Evolutionary conservation across 139 green algal species (phyloP), one percentile per base, ranked within the genome.

Genomic region (Astrephomene gubernaculifera): DNA sequence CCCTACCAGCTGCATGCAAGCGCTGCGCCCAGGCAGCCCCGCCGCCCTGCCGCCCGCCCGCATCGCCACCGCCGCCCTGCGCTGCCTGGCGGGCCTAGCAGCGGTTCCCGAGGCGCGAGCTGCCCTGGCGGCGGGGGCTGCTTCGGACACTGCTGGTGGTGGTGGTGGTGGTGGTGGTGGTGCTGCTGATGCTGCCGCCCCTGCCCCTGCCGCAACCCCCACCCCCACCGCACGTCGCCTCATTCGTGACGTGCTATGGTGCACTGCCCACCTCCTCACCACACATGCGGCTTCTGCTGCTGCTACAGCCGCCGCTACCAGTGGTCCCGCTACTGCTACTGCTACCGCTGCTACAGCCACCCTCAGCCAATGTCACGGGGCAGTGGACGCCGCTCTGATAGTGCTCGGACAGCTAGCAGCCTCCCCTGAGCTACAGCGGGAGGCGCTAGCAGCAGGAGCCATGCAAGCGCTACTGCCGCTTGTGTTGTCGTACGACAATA

Each of bases 401-500:
- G 90, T 81, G 54, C 81, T 95, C 35, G 81, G 81, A 25, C 87
- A 96, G 60, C 79, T 95, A 86, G 87, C 89, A 29, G 89, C 81
- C 1, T 87, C 86, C 0, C n/a, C 90, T 14, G 83, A 73, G 8
- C 81, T 98, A 53, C 92, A 97, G 90, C 79, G 86, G 27, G 61
- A 89, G 83, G 81, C 98, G 69, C 78, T 98, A 25, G 53, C 87
- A 12, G 53, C 71, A 0, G 95, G 94, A 2, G 90, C 90, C 0
- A 45, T 98, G 53, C 89, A 89, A 27, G 86, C 91, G 29, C 41
- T 97, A n/a, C 44, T 98, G 64, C 95, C 95, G 33, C 89, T 98
- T 69, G 87, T 97, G 35, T 93, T 98, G 29, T 73, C 84, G 0
- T 98, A 95, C 82, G 96, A 99, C 54, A 45, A 87, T 29, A 98